phyloP scores from a whole-genome alignment of 202 grass and related monocot genomes.

The Setaria viridis region DNA sequence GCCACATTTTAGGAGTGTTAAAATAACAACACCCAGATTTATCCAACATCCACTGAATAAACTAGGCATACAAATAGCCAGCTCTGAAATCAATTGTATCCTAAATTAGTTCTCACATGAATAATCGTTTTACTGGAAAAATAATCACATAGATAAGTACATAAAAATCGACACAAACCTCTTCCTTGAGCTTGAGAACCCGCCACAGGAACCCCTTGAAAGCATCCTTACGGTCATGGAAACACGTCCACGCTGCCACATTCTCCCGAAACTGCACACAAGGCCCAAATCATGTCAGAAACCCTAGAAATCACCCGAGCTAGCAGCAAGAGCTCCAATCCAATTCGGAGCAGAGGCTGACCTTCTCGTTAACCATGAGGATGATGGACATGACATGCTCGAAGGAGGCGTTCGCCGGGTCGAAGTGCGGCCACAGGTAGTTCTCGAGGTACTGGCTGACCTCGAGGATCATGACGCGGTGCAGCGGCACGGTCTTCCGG shows the following conservation, averaged over 20 bases:
- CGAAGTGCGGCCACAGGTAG: constrained; percentile 96
- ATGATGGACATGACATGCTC: constrained; percentile 98
- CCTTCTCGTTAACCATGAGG: constrained; percentile 99
- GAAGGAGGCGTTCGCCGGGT: constrained; percentile 64
- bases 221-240: constrained; percentile 75
- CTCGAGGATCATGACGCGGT: constrained; percentile 96
- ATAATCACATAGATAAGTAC: background rate
- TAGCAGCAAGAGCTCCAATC: constrained; percentile 15
- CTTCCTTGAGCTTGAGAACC: constrained; percentile 90
- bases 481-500: constrained; percentile 86
- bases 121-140: constrained; percentile 23
- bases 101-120: background rate
- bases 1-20: background rate
- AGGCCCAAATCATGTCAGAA: constrained; percentile 41
- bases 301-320: constrained; percentile 40
- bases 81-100: constrained; percentile 5
- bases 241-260: constrained; percentile 85
- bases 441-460: constrained; percentile 99
- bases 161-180: constrained; percentile 54
- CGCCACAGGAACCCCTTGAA: constrained; percentile 81
- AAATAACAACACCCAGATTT: background rate
- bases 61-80: constrained; percentile 4
- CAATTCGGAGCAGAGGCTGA: constrained; percentile 17
- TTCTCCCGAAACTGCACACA: constrained; percentile 87
- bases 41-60: constrained; percentile 14